Evolutionary conservation across 208 protist genomes (phyloP).

Genomic region (Leishmania mexicana): DNA sequence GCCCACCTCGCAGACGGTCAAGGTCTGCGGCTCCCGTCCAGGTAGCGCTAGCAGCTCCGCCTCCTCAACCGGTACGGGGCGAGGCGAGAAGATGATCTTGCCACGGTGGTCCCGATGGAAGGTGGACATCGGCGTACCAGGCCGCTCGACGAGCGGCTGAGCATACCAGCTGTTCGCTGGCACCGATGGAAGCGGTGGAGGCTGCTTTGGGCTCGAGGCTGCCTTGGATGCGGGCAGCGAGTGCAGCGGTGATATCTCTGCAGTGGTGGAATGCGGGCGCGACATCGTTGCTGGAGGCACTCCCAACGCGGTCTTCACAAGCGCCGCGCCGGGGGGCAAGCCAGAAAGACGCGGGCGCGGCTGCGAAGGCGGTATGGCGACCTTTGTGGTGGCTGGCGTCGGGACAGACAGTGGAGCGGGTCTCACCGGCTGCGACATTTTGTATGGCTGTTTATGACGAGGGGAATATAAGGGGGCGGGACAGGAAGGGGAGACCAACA

Average conservation of each 20-base stretch:
- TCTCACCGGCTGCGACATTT: not conserved
- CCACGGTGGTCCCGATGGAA: conserved; percentile 62
- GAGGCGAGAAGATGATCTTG: conserved; percentile 59
- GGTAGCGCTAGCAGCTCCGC: conserved; percentile 52
- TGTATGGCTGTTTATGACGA: not conserved
- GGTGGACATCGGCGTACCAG: conserved; percentile 39
- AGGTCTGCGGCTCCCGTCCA: conserved; percentile 30
- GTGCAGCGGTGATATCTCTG: not conserved
- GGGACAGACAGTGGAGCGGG: not conserved
- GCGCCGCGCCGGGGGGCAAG: conserved; percentile 3
- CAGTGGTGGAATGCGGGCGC: not conserved
- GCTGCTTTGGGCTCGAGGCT: not conserved
- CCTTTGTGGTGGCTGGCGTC: not conserved
- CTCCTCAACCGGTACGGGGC: conserved; percentile 37
- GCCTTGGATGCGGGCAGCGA: not conserved
- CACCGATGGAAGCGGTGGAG: conserved; percentile 35
- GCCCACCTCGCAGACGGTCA: conserved; percentile 50
- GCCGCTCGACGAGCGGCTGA: conserved; percentile 39
- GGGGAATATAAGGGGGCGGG: not conserved
- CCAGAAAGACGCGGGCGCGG: not conserved
- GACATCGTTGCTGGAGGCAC: not conserved
- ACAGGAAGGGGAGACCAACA: not conserved
- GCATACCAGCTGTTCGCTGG: conserved; percentile 75
- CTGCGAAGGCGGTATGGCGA: not conserved
- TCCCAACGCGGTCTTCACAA: conserved; percentile 5